These are phyloP conservation scores for Boletus speciosus DNA, from an alignment of 768 basidiomycete species.

Conservation along the genomic window DNA sequence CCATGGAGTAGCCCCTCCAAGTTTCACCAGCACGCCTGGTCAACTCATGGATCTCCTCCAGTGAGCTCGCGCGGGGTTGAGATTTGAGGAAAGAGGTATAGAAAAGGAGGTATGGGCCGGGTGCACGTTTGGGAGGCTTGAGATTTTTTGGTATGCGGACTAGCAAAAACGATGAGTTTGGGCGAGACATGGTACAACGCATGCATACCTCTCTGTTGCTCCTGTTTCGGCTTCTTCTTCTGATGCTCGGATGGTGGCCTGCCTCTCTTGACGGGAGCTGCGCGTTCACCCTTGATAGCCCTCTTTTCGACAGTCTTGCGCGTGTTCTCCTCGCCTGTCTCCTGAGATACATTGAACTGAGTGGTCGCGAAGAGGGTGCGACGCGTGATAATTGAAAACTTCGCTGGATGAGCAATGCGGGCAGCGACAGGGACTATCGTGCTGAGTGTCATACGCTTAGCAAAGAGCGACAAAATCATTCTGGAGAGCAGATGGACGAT, in stretches of 20 bases:
- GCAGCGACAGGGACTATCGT: not conserved
- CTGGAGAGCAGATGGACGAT: not conserved
- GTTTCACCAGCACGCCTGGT: constrained; percentile 21
- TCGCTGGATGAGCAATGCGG: not conserved
- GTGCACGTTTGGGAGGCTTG: constrained; percentile 29
- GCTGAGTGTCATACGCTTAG: constrained; percentile 1
- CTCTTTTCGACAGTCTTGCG: constrained; percentile 5
- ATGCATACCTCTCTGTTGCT: constrained; percentile 15
- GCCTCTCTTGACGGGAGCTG: constrained; percentile 6
- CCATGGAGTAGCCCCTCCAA: constrained; percentile 33
- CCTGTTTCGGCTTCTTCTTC: not conserved
- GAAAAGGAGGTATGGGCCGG: constrained; percentile 27
- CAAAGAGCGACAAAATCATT: constrained; percentile 17
- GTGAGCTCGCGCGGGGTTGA: not conserved
- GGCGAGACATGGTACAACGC: not conserved
- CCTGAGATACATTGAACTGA: constrained; percentile 1
- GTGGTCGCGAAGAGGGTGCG: constrained; percentile 28
- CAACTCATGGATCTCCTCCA: not conserved
- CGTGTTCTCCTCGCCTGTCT: not conserved
- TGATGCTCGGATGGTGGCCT: not conserved
- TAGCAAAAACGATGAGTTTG: constrained; percentile 8
- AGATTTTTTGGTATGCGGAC: constrained; percentile 14
- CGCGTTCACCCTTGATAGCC: not conserved
- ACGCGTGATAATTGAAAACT: constrained; percentile 10
- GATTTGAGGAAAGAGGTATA: constrained; percentile 11